phyloP scores from a whole-genome alignment of 495 filamentous ascomycete genomes.

The Aspergillus coremiiformis region DNA sequence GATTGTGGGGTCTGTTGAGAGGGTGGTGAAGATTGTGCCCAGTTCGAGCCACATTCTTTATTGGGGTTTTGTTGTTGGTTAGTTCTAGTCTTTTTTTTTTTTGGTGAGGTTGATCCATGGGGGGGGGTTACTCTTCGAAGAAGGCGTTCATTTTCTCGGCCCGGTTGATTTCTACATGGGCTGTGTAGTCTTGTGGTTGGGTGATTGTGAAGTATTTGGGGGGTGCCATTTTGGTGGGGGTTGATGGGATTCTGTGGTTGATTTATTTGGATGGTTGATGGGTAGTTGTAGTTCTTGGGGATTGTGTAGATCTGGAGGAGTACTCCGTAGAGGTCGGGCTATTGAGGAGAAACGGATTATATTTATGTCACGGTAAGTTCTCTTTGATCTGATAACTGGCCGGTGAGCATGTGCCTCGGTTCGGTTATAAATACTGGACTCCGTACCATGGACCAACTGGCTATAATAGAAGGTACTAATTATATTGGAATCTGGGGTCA shows the following conservation, averaged over 20 bases:
- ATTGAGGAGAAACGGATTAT: background rate
- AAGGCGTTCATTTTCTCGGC: slow-evolving; percentile 89
- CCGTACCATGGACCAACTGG: too few relatives aligned
- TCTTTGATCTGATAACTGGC: background rate
- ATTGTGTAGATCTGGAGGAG: too few relatives aligned
- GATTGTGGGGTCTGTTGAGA: slow-evolving; percentile 65
- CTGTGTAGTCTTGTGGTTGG: slow-evolving; percentile 64
- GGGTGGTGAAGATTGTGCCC: slow-evolving; percentile 58
- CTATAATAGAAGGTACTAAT: too few relatives aligned
- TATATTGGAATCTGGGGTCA: too few relatives aligned
- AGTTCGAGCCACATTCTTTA: slow-evolving; percentile 83
- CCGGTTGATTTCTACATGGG: slow-evolving; percentile 90
- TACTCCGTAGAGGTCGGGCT: too few relatives aligned
- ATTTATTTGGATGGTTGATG: background rate
- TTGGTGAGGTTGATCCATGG: background rate
- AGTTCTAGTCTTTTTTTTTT: too few relatives aligned
- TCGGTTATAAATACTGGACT: background rate
- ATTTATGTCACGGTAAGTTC: background rate
- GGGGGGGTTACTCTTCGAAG: slow-evolving; percentile 50
- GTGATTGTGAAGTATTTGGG: slow-evolving; percentile 73
- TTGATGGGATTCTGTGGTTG: slow-evolving; percentile 2
- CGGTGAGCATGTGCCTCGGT: slow-evolving; percentile 15
- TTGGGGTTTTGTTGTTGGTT: slow-evolving; percentile 2
- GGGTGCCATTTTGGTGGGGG: slow-evolving; percentile 22
- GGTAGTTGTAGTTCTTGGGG: background rate